A percentile compares a stretch with the other conserved stretches of the same genome.
phyloP scores from a whole-genome alignment of 2,329 filamentous ascomycete genomes.

The Monosporascus cannonballus region DNA sequence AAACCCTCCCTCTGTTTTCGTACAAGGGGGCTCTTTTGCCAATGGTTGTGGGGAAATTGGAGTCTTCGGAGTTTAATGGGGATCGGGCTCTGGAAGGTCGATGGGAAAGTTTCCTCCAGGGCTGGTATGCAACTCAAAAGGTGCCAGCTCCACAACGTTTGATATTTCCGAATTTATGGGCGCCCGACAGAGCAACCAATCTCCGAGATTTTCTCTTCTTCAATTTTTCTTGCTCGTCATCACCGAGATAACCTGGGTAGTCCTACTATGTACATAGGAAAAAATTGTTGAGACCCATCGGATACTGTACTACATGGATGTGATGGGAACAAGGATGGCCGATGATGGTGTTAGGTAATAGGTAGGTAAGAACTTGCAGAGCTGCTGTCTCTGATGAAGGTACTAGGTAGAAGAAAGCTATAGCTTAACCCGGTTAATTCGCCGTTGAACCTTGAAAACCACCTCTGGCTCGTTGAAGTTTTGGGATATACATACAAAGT shows the following conservation, averaged over 20 bases:
- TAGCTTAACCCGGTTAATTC: no score
- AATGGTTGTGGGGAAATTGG: not conserved
- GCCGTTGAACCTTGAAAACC: no score
- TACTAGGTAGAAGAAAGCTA: no score
- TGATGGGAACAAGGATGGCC: no score
- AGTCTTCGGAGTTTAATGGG: not conserved
- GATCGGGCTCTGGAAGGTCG: no score
- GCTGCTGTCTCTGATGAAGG: no score
- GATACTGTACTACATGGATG: not conserved
- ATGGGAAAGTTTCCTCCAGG: no score
- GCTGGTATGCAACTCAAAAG: not conserved
- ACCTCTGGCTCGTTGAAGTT: no score
- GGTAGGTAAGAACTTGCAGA: no score
- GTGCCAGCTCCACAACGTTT: not conserved
- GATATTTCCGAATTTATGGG: not conserved
- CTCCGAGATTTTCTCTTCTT: conserved; percentile 2
- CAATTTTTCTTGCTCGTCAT: conserved; percentile 3
- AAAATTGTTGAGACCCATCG: conserved; percentile 16
- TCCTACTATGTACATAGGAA: not conserved
- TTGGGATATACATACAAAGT: no score
- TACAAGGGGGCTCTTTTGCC: not conserved
- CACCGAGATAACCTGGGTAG: not conserved
- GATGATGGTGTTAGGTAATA: no score
- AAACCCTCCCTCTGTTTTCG: no score
- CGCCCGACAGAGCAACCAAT: not conserved